phyloP scores from a whole-genome alignment of 331 rosid genomes.

The Malus hybrid region DNA sequence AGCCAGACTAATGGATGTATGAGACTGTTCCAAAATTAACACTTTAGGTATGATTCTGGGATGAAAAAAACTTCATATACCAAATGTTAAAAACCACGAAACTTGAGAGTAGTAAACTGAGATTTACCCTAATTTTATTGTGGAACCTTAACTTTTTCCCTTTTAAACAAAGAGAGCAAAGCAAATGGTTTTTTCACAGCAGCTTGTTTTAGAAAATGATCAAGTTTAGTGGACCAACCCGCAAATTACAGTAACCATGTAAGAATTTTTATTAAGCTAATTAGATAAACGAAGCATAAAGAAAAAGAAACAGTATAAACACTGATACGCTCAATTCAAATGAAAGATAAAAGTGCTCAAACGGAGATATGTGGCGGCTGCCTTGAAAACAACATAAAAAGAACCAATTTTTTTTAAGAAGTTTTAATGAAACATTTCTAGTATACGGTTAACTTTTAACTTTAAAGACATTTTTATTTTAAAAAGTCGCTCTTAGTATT shows the following conservation, averaged over 20 bases:
- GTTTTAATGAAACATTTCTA: no score
- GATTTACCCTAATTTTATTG: no score
- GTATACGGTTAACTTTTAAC: no score
- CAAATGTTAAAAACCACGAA: no score
- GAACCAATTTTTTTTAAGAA: neutral
- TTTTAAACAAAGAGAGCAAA: neutral
- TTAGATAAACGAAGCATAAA: neutral
- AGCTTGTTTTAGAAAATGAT: neutral
- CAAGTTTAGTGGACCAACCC: neutral
- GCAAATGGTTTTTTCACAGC: neutral
- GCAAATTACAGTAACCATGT: neutral
- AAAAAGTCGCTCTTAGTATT: no score
- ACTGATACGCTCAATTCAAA: neutral
- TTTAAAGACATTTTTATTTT: no score
- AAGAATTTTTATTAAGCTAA: neutral
- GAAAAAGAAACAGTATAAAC: neutral
- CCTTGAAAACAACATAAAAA: neutral
- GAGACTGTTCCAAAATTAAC: no score
- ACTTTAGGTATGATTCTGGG: no score
- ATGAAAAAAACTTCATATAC: no score
- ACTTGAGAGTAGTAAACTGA: no score
- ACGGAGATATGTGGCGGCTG: neutral
- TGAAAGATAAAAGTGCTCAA: neutral
- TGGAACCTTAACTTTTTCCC: no score
- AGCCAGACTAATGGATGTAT: no score